Evolutionary conservation across 2,329 filamentous ascomycete species (phyloP).

Genomic region (Pestalotiopsis sp.): DNA sequence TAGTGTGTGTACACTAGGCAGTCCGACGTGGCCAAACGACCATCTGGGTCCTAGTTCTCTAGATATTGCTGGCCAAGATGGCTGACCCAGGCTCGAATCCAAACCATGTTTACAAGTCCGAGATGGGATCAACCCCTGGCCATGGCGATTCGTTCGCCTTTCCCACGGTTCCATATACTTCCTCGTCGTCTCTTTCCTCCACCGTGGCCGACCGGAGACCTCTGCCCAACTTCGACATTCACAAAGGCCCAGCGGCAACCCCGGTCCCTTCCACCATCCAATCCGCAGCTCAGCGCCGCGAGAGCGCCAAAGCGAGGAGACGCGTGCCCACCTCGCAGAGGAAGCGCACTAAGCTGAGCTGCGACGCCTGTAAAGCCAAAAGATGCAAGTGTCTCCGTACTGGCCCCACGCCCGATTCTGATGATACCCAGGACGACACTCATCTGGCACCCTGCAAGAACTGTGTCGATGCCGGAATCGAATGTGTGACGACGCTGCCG

Average conservation of each 20-base stretch:
- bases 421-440: slow-evolving; percentile 19
- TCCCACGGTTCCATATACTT: background rate
- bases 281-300: slow-evolving; percentile 20
- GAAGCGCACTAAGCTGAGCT: slow-evolving; percentile 36
- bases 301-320: slow-evolving; percentile 28
- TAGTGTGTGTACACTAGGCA: background rate
- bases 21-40: background rate
- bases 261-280: slow-evolving; percentile 1
- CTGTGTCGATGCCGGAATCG: slow-evolving; percentile 38
- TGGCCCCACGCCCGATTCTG: slow-evolving; percentile 8
- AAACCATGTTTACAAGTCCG: background rate
- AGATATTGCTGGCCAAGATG: background rate
- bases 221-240: slow-evolving; percentile 1
- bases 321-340: slow-evolving; percentile 37
- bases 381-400: slow-evolving; percentile 37
- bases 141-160: slow-evolving; percentile 1
- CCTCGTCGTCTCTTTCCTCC: background rate
- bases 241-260: background rate
- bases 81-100: background rate
- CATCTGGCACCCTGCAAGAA: slow-evolving; percentile 37
- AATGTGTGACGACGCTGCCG: slow-evolving; percentile 44
- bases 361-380: slow-evolving; percentile 38
- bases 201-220: background rate
- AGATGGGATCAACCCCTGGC: background rate
- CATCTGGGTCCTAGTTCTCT: background rate